A percentile compares a stretch with the other conserved stretches of the same genome.
Conservation (phyloP, 75 land plant species). For the Selaginella tamariscina region DNA sequence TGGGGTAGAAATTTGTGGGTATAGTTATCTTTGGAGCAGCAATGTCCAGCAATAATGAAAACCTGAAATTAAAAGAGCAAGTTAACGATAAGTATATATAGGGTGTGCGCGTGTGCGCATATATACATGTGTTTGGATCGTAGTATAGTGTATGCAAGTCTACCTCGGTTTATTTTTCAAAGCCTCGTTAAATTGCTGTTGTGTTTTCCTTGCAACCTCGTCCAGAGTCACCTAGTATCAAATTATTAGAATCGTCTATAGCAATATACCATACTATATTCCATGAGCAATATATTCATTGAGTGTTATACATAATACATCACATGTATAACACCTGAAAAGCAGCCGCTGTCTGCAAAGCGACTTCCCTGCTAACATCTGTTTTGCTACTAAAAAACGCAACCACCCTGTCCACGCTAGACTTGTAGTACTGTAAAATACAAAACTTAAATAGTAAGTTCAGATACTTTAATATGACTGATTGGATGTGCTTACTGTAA, state of each 20-base stretch:
- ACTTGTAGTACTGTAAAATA: slow-evolving; percentile 62
- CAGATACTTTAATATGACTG: background rate
- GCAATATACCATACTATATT: too few species aligned
- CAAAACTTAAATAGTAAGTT: background rate
- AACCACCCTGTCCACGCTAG: slow-evolving; percentile 51
- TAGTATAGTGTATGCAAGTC: background rate
- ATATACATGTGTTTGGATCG: too few species aligned
- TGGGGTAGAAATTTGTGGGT: slow-evolving; percentile 87
- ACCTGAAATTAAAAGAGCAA: slow-evolving; percentile 32
- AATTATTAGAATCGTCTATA: background rate
- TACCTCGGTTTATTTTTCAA: slow-evolving; percentile 70
- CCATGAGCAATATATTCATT: too few species aligned
- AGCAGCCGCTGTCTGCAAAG: slow-evolving; percentile 92
- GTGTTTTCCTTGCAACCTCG: slow-evolving; percentile 78
- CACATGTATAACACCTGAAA: slow-evolving; percentile 50
- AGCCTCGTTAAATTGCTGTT: slow-evolving; percentile 73
- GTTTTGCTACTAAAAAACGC: slow-evolving; percentile 58
- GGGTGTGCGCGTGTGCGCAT: too few species aligned
- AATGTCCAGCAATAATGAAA: slow-evolving; percentile 80
- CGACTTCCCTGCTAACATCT: slow-evolving; percentile 68
- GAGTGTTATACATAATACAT: too few species aligned
- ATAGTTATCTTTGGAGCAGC: slow-evolving; percentile 95
- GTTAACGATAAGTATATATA: too few species aligned
- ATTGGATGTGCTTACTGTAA: slow-evolving; percentile 55
- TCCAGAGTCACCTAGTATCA: slow-evolving; percentile 63